Evolutionary conservation across 345 rosid species (phyloP).

Genomic region (Eutrema yunnanense): DNA sequence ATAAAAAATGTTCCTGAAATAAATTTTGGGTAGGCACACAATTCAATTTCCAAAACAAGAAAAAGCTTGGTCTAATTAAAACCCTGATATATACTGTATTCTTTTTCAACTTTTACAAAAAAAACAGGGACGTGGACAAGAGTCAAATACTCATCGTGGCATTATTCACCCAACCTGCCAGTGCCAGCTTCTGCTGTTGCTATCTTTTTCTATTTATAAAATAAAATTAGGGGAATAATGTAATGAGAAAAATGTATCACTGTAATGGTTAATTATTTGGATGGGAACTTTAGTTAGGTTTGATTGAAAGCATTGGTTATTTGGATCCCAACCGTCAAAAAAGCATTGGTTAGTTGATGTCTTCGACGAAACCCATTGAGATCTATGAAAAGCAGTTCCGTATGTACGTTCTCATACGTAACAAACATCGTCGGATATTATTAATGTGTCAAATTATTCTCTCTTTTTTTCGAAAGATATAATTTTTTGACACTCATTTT

Average conservation of each 20-base stretch:
- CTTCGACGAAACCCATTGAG: background rate
- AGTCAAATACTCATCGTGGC: slow-evolving; percentile 18
- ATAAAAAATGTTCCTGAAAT: background rate
- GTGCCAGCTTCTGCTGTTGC: slow-evolving; percentile 20
- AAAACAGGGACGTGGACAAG: background rate
- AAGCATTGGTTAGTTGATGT: slow-evolving; percentile 3
- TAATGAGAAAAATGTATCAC: background rate
- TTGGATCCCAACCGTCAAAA: background rate
- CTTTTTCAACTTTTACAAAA: background rate
- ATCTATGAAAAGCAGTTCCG: background rate
- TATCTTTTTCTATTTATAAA: background rate
- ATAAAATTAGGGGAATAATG: too few relatives aligned
- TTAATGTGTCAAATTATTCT: background rate
- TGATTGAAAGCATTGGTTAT: background rate
- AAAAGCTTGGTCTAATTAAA: slow-evolving; percentile 21
- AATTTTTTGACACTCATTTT: too few relatives aligned
- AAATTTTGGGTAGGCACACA: slow-evolving; percentile 10
- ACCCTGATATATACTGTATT: background rate
- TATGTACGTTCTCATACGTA: background rate
- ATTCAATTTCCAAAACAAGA: slow-evolving; percentile 1
- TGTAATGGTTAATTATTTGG: background rate
- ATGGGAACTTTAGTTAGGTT: slow-evolving; percentile 11
- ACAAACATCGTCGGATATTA: background rate
- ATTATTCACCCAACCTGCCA: slow-evolving; percentile 21
- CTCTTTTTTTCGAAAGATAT: too few relatives aligned